These are phyloP conservation scores for Tricholoma matsutake DNA, from an alignment of 768 basidiomycete species.

Conservation along the genomic window DNA sequence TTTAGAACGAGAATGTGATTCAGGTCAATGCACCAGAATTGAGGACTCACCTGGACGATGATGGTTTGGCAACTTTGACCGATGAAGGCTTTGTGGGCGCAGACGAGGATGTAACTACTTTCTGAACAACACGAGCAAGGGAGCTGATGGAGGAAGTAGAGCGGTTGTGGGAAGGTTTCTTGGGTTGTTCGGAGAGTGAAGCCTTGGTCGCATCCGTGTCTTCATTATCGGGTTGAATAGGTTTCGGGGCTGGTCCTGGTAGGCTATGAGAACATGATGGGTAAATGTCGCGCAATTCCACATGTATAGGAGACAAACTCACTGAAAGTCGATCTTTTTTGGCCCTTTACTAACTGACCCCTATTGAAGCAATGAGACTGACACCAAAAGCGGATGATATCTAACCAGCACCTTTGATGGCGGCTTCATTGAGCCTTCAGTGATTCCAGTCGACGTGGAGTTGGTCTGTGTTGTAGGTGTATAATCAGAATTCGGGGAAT, in stretches of 20 bases:
- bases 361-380: constrained; percentile 11
- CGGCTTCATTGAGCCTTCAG: background rate
- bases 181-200: constrained; percentile 15
- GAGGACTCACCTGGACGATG: constrained; percentile 24
- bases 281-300: background rate
- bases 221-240: constrained; percentile 16
- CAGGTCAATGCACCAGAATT: no score
- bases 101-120: constrained; percentile 14
- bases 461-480: background rate
- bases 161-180: constrained; percentile 23
- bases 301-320: background rate
- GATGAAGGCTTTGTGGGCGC: constrained; percentile 16
- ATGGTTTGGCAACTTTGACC: constrained; percentile 17
- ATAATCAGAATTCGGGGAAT: constrained; percentile 8
- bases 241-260: constrained; percentile 28
- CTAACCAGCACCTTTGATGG: background rate
- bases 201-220: constrained; percentile 12
- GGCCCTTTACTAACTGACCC: constrained; percentile 18
- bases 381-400: background rate
- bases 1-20: constrained; percentile 7
- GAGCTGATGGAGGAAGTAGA: constrained; percentile 27
- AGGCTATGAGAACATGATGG: constrained; percentile 15
- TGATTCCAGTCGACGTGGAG: background rate
- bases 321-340: constrained; percentile 24
- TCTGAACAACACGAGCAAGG: constrained; percentile 27